Evolutionary conservation across 306 rosid genomes (phyloP), one percentile per base, ranked within the genome.

Genomic region (Fragaria nilgerrensis): DNA sequence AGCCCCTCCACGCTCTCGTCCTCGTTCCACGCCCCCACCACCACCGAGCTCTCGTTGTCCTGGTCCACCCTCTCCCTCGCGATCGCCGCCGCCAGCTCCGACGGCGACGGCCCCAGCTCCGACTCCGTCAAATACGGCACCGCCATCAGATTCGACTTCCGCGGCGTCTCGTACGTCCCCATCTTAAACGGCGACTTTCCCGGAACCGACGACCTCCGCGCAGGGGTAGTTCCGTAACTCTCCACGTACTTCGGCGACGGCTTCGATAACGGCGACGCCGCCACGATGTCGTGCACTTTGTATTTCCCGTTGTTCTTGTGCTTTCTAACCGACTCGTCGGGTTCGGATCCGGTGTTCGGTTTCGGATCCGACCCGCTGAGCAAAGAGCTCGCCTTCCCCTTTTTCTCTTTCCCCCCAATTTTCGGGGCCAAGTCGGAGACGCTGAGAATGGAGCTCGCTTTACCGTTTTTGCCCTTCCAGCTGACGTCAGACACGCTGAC

Each of bases 71-170:
- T 89, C 7, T 37, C 77, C 12, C 67, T 84, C 0, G 96, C 98
- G 64, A 96, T 70, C 0, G 78, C 85, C 0, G 85, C 97, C 0
- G 99, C 99, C 5, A 96, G 97, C 87, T 92, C 99, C 2, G 99
- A 96, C 0, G 99, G 91, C 2, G 98, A 96, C 0, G 99, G 99
- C 3, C 99, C 99, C 0, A 96, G 78, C 56, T 92, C 97, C 0
- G 99, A 96, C 75, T 92, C 88, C 0, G 99, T 92, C 47, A 96
- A 14, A 1, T 84, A 73, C 43, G 79, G 77, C 17, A 22, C 15
- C 76, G 82, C 75, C 78, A 75, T 34, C 63, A 82, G 58, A 47
- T 78, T 81, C 16, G 96, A 80, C 16, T 87, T 90, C 2, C 81
- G 61, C 0, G 98, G 97, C 2, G 96, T 91, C 8, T 79, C 94